These are phyloP conservation scores for Tuber aestivum DNA, from an alignment of 495 filamentous ascomycete genomes.

Conservation along the genomic window DNA sequence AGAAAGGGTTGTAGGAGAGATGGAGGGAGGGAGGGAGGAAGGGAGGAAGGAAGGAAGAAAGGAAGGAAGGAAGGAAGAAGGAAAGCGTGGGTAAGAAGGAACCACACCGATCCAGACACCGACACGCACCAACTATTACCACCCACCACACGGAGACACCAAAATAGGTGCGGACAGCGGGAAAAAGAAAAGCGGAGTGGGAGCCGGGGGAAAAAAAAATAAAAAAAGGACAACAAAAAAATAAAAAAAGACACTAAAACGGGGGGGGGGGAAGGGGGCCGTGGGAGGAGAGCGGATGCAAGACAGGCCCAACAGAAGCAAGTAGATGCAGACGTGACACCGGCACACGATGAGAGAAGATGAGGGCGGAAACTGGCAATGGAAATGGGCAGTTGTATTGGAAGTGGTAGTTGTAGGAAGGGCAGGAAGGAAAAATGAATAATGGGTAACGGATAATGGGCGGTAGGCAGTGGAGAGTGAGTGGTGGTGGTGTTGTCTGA, in stretches of 20 bases:
- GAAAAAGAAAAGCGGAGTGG: constrained; percentile 6
- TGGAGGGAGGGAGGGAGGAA: not conserved
- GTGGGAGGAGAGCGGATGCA: constrained; percentile 4
- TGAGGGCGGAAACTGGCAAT: not conserved
- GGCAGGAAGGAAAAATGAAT: not conserved
- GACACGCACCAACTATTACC: not conserved
- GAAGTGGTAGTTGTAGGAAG: not conserved
- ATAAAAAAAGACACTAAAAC: not conserved
- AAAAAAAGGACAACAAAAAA: constrained; percentile 1
- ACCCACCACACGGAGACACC: not conserved
- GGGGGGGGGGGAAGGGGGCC: not conserved
- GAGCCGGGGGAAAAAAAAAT: not conserved
- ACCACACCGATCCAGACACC: constrained; percentile 1
- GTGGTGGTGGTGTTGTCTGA: constrained; percentile 4
- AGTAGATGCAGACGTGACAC: constrained; percentile 3
- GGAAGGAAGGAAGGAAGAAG: constrained; percentile 1
- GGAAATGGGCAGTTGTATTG: not conserved
- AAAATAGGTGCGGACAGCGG: constrained; percentile 4
- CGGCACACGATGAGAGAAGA: constrained; percentile 3
- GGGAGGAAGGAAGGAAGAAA: constrained; percentile 4
- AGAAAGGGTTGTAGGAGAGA: not conserved
- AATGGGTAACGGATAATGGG: not conserved
- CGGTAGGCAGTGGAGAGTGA: not conserved
- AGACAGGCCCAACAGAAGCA: constrained; percentile 2
- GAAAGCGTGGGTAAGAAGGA: constrained; percentile 3